Evolutionary conservation across 352 stramenopile species (phyloP).

Genomic region (Phytophthora citrophthora): DNA sequence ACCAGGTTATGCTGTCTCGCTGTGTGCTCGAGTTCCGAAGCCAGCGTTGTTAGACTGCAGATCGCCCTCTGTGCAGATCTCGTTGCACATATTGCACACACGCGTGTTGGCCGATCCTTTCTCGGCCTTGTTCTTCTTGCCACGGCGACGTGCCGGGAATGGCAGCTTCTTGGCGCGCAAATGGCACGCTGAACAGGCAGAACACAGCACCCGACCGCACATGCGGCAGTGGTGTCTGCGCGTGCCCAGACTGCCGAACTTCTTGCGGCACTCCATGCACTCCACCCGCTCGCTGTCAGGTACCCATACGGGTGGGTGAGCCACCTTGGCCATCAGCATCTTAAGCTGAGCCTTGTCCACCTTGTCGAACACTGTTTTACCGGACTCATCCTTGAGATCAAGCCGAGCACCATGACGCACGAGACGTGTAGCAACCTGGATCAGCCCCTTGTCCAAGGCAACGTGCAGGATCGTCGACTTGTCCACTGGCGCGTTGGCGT

Average conservation of each 20-base stretch:
- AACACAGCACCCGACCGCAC: slow-evolving; percentile 63
- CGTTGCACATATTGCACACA: slow-evolving; percentile 79
- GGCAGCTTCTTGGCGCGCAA: slow-evolving; percentile 56
- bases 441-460: slow-evolving; percentile 59
- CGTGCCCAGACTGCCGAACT: slow-evolving; percentile 46
- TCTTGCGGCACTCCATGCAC: slow-evolving; percentile 73
- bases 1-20: slow-evolving; percentile 33
- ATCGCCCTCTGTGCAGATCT: slow-evolving; percentile 48
- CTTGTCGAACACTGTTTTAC: slow-evolving; percentile 75
- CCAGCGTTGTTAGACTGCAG: slow-evolving; percentile 14
- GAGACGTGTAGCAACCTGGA: slow-evolving; percentile 57
- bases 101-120: slow-evolving; percentile 60
- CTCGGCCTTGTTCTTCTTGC: slow-evolving; percentile 63
- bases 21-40: slow-evolving; percentile 17
- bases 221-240: slow-evolving; percentile 69
- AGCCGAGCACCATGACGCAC: slow-evolving; percentile 62
- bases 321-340: slow-evolving; percentile 60
- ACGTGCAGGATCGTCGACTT: slow-evolving; percentile 71
- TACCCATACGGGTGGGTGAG: slow-evolving; percentile 56
- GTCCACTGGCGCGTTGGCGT: slow-evolving; percentile 64
- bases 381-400: slow-evolving; percentile 62
- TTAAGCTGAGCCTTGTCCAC: slow-evolving; percentile 47
- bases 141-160: slow-evolving; percentile 45
- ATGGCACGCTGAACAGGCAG: slow-evolving; percentile 48
- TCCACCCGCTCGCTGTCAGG: slow-evolving; percentile 45